Percentiles rank a stretch among this genome's conserved stretches.
Evolutionary conservation across 345 rosid genomes (phyloP).

Genomic region (Populus euphratica): DNA sequence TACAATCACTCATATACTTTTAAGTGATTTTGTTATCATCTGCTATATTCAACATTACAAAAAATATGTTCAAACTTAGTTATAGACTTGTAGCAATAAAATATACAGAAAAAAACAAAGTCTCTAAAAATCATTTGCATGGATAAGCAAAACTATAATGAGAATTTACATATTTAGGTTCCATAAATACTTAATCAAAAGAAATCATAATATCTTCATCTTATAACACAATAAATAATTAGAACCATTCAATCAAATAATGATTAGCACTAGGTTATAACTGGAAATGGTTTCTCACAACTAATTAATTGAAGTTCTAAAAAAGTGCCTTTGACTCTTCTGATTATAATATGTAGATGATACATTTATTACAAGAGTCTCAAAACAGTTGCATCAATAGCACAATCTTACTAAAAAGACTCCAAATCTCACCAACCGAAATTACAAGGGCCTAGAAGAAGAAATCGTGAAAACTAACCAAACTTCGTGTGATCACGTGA

Average conservation of each 20-base stretch:
- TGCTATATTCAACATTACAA: not conserved
- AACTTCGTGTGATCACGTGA: conserved; percentile 1
- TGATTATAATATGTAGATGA: not conserved
- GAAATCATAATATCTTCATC: not conserved
- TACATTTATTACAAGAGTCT: not conserved
- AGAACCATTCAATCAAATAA: not conserved
- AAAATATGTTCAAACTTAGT: not conserved
- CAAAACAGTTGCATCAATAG: not conserved
- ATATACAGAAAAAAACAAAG: not conserved
- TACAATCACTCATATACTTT: not conserved
- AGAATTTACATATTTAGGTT: not conserved
- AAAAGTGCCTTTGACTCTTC: not conserved
- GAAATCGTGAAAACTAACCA: not conserved
- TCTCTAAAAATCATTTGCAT: not conserved
- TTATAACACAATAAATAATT: not conserved
- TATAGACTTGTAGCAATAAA: not conserved
- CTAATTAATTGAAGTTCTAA: not conserved
- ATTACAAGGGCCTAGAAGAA: not conserved
- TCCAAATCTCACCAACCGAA: not conserved
- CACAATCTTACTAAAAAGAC: not conserved
- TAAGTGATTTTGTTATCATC: not conserved
- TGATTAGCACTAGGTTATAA: not conserved
- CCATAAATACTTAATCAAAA: not conserved
- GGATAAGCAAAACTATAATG: not conserved
- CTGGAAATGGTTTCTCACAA: not conserved